Percentiles rank a stretch among this genome's conserved stretches.
phyloP scores from a whole-genome alignment of 345 rosid genomes.

The Bruguiera sexangula region DNA sequence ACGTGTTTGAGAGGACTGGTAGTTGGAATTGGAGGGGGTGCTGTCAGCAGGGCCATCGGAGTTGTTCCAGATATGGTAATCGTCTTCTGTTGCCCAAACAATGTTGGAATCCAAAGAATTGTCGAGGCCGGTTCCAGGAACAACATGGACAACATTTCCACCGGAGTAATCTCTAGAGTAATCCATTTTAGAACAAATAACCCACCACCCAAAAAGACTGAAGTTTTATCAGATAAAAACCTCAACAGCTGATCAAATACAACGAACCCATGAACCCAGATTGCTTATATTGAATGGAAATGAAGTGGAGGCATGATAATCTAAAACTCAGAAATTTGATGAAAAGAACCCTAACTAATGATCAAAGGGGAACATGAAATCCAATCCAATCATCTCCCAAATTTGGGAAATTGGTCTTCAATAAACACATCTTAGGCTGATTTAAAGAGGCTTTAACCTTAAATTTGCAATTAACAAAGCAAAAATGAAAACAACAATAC shows the following conservation, averaged over 20 bases:
- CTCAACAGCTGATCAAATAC: slow-evolving; percentile 1
- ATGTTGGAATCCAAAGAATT: slow-evolving; percentile 41
- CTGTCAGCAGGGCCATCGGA: slow-evolving; percentile 35
- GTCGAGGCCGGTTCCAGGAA: slow-evolving; percentile 45
- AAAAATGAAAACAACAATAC: background rate
- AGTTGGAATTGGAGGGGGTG: slow-evolving; percentile 43
- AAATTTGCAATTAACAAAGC: background rate
- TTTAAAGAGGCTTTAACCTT: background rate
- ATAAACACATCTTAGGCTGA: slow-evolving; percentile 3
- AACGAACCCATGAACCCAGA: background rate
- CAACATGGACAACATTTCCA: slow-evolving; percentile 64
- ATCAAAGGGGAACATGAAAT: background rate
- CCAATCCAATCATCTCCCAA: slow-evolving; percentile 8
- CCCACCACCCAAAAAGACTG: background rate
- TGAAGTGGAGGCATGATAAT: background rate
- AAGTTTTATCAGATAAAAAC: background rate
- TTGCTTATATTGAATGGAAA: slow-evolving; percentile 1
- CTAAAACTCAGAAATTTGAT: slow-evolving; percentile 1
- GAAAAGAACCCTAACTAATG: slow-evolving; percentile 32
- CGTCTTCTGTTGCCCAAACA: slow-evolving; percentile 93
- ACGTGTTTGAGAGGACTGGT: slow-evolving; percentile 41
- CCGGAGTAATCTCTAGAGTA: slow-evolving; percentile 40
- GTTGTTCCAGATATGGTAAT: slow-evolving; percentile 64
- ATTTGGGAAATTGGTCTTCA: slow-evolving; percentile 29
- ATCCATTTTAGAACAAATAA: slow-evolving; percentile 37